These are phyloP conservation scores for Leucoagaricus sp. DNA, from an alignment of 1,284 basidiomycete species.

Conservation along the genomic window DNA sequence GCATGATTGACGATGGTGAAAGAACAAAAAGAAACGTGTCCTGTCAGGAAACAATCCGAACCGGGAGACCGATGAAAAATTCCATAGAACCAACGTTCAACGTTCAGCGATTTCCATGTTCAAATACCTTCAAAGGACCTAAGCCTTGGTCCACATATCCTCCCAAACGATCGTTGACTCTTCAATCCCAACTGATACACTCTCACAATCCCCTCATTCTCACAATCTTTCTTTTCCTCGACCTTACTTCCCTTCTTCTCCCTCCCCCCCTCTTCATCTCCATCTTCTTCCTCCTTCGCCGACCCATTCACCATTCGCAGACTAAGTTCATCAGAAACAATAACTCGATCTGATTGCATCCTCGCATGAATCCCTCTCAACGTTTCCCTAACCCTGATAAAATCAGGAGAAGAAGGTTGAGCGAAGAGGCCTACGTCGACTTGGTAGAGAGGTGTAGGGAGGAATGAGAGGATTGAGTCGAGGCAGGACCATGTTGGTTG, in stretches of 20 bases:
- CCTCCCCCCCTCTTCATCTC: not conserved
- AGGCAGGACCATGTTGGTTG: conserved; percentile 29
- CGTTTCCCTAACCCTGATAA: conserved; percentile 31
- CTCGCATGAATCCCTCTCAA: conserved; percentile 27
- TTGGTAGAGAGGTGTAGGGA: conserved; percentile 26
- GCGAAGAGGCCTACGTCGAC: conserved; percentile 44
- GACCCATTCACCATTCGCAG: no score
- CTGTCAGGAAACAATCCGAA: no score
- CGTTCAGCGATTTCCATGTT: no score
- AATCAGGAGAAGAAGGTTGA: conserved; percentile 32
- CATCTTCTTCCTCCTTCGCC: no score
- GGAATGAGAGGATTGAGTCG: conserved; percentile 31
- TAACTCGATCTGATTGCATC: conserved; percentile 1
- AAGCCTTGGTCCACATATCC: conserved; percentile 27
- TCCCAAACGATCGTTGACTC: conserved; percentile 29
- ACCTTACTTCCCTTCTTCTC: not conserved
- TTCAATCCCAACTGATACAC: conserved; percentile 42
- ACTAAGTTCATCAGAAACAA: no score
- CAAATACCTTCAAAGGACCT: conserved; percentile 12
- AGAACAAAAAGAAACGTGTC: no score
- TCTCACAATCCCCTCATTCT: conserved; percentile 22
- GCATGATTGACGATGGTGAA: no score
- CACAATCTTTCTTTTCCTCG: not conserved
- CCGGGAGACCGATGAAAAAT: no score
- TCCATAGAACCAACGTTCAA: no score